Conservation (phyloP, 2,329 filamentous ascomycete genomes). For the Botryotinia narcissicola region DNA sequence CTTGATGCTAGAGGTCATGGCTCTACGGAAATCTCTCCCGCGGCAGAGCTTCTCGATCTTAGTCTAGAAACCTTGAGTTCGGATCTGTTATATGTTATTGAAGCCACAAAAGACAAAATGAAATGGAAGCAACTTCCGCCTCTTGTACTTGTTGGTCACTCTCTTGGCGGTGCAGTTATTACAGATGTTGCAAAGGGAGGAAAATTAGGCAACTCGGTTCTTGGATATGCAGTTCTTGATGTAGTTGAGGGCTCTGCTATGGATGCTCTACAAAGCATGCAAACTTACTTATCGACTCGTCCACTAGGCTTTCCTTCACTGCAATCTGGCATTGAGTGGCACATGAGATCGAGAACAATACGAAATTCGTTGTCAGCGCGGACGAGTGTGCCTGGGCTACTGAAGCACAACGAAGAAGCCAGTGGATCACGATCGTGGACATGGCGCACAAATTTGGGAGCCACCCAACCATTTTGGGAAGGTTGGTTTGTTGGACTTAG, state of each 20-base stretch:
- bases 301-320: constrained; percentile 76
- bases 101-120: constrained; percentile 65
- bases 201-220: constrained; percentile 62
- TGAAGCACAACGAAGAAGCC: constrained; percentile 51
- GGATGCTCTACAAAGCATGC: constrained; percentile 92
- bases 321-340: constrained; percentile 86
- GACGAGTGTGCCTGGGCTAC: constrained; percentile 79
- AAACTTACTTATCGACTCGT: constrained; percentile 80
- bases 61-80: constrained; percentile 67
- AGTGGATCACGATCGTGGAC: constrained; percentile 51
- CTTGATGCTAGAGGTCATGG: constrained; percentile 88
- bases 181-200: constrained; percentile 74
- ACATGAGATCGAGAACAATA: constrained; percentile 82
- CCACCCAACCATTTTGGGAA: constrained; percentile 89
- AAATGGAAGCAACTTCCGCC: constrained; percentile 71
- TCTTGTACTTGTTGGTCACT: constrained; percentile 84
- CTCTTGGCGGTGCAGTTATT: constrained; percentile 86
- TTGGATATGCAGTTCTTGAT: constrained; percentile 89
- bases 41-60: constrained; percentile 56
- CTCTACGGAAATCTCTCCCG: constrained; percentile 52
- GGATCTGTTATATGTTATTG: constrained; percentile 70
- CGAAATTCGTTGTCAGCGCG: constrained; percentile 80
- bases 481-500: constrained; percentile 89
- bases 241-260: constrained; percentile 96
- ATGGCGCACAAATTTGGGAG: constrained; percentile 82